Percentiles rank a stretch among this genome's conserved stretches.
Conservation (phyloP, 805 yeast species). For the Wickerhamomyces chaumierensis region DNA sequence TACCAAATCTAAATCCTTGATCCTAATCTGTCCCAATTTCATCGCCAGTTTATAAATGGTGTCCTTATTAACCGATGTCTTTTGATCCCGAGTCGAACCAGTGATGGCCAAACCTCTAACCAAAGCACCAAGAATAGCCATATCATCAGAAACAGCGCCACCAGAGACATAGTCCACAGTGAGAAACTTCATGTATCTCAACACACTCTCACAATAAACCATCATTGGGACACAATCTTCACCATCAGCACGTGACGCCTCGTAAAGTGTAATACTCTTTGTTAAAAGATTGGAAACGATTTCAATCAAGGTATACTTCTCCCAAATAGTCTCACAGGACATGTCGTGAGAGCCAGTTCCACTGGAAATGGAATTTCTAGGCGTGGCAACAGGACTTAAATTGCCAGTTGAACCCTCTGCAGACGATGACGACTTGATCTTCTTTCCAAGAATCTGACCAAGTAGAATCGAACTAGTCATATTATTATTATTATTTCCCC, state of each 20-base stretch:
- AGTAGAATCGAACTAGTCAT: neutral
- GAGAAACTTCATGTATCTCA: conserved; percentile 55
- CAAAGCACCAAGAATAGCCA: too few species aligned
- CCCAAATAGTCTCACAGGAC: conserved; percentile 9
- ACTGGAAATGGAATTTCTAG: neutral
- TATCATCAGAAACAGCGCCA: neutral
- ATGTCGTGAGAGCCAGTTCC: conserved; percentile 1
- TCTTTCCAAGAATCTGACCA: neutral
- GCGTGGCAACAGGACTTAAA: conserved; percentile 13
- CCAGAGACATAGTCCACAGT: conserved; percentile 17
- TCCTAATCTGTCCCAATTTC: conserved; percentile 31
- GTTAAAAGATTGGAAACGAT: conserved; percentile 27
- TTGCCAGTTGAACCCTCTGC: too few species aligned
- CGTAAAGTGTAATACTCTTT: conserved; percentile 32
- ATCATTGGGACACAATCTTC: conserved; percentile 77
- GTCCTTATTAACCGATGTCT: too few species aligned
- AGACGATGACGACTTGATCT: neutral
- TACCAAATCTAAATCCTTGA: conserved; percentile 31
- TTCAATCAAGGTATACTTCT: conserved; percentile 20
- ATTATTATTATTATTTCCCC: too few species aligned
- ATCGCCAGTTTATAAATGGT: conserved; percentile 9
- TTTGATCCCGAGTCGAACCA: too few species aligned
- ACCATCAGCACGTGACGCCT: conserved; percentile 38
- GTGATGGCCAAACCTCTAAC: neutral
- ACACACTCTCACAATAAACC: conserved; percentile 60